Base-by-base conservation (phyloP, 2,329 filamentous ascomycete genomes). In the Colletotrichum lindemuthianum region DNA sequence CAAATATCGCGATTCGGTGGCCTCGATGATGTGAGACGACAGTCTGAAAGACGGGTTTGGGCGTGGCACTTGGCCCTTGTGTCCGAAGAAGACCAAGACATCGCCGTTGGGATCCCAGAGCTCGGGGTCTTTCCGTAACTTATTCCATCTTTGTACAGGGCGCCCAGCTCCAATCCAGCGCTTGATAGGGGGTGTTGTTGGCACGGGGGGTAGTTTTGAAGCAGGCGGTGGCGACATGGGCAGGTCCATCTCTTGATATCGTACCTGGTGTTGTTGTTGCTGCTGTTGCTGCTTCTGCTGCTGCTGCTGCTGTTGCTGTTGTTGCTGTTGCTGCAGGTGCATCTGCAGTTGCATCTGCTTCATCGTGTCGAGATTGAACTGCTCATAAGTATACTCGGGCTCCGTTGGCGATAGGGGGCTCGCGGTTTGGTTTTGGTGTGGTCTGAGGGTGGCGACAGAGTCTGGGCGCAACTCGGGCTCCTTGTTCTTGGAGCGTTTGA, bases 71-170 rank as follows among this genome's bases (percentile, higher is more conserved):
- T 83, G 77, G 48, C 78, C 77, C 66, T 79, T 80, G 32, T 81
- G 78, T 0, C 82, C 79, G 6, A 88, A 79, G 70, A 82, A 88
- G 2, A 89, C 79, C 9, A 88, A 75, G 12, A 87, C 86, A 64
- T 89, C 86, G 24, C 86, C 86, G 60, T 86, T 85, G 0, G 82
- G 81, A 68, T 88, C 84, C 86, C 86, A 89, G 2, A 88, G 73
- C 68, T 88, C 86, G 2, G 85, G 84, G 52, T 88, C 86, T 70
- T 87, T 86, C 9, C 83, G 79, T 2, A 87, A 75, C 70, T 86
- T 86, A 69, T 85, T 86, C 85, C 85, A 87, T 36, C 80, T 76
- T 54, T 83, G 79, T 0, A 82, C 78, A 0, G 82, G 78, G 12
- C 80, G 75, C 1, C 84, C 84, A 3, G 74, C 77, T 0, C 85